Conservation (phyloP, 2,329 filamentous ascomycete species). For the Hawksworthiomyces lignivorus region DNA sequence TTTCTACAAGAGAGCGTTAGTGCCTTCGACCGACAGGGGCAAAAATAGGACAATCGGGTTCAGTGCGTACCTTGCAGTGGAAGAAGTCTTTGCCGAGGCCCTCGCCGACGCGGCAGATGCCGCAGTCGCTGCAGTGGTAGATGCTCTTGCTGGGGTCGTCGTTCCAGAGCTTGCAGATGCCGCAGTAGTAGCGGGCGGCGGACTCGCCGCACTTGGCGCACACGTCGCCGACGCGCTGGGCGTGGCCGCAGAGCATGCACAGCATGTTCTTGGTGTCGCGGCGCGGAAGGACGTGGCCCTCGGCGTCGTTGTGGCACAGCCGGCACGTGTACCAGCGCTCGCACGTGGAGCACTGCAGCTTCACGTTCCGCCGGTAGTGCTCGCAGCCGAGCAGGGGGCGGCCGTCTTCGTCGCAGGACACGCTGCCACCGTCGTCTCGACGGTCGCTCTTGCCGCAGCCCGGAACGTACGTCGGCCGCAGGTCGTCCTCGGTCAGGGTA, state of each 20-base stretch:
- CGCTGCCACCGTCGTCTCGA: constrained; percentile 26
- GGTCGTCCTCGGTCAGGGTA: constrained; percentile 50
- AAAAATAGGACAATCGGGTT: too few species aligned
- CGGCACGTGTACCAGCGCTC: constrained; percentile 90
- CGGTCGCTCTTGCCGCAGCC: constrained; percentile 20
- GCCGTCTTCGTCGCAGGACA: constrained; percentile 25
- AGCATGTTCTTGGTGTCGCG: constrained; percentile 90
- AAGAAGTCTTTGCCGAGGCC: constrained; percentile 95
- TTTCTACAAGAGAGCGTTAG: constrained; percentile 41
- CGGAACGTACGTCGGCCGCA: constrained; percentile 58
- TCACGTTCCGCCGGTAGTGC: constrained; percentile 94
- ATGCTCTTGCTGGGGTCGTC: constrained; percentile 85
- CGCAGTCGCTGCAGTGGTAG: constrained; percentile 94
- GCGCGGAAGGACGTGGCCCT: constrained; percentile 72
- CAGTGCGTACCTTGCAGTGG: constrained; percentile 90
- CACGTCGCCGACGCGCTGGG: constrained; percentile 71
- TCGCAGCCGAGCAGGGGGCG: constrained; percentile 61
- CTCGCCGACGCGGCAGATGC: constrained; percentile 84
- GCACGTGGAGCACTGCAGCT: constrained; percentile 87
- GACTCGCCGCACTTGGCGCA: constrained; percentile 71
- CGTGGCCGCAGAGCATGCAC: constrained; percentile 87
- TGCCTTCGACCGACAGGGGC: too few species aligned
- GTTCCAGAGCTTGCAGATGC: constrained; percentile 94
- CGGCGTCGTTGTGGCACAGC: constrained; percentile 80
- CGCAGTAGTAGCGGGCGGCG: constrained; percentile 85